Evolutionary conservation across 768 basidiomycete species (phyloP).

Genomic region (Phallus indusiatus): DNA sequence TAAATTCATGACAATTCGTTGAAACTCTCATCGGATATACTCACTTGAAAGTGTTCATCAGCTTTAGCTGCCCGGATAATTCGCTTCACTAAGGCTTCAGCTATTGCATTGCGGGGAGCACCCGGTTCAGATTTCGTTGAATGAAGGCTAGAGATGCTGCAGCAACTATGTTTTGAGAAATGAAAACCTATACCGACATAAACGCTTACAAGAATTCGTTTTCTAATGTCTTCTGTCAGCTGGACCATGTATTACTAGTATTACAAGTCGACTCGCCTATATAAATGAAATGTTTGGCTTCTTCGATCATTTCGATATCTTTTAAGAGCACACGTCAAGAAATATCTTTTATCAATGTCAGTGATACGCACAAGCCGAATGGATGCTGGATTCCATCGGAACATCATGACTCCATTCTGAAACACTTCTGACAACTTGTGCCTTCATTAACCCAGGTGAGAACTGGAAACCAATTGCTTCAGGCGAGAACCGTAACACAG

Average conservation of each 20-base stretch:
- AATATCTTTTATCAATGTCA: neutral
- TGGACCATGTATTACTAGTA: neutral
- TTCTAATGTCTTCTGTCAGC: conserved; percentile 26
- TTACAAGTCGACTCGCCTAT: conserved; percentile 52
- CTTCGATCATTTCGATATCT: conserved; percentile 70
- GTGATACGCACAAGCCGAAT: conserved; percentile 74
- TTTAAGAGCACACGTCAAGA: conserved; percentile 17
- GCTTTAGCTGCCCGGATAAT: conserved; percentile 66
- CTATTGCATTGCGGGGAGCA: conserved; percentile 76
- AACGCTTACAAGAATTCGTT: conserved; percentile 74
- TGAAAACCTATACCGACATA: neutral
- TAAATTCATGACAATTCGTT: neutral
- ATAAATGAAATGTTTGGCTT: conserved; percentile 85
- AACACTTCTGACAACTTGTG: conserved; percentile 80
- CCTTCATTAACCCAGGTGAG: conserved; percentile 44
- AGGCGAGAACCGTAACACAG: conserved; percentile 43
- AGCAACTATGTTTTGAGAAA: neutral
- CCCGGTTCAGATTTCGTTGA: conserved; percentile 57
- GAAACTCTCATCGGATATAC: neutral
- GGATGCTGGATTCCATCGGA: conserved; percentile 82
- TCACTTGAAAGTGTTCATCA: conserved; percentile 69
- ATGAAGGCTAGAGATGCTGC: conserved; percentile 40
- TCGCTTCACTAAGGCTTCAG: conserved; percentile 69
- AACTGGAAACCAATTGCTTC: conserved; percentile 42
- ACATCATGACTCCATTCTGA: conserved; percentile 94